Base-by-base conservation (phyloP, 2,329 filamentous ascomycete genomes). In the Fusarium sp. region DNA sequence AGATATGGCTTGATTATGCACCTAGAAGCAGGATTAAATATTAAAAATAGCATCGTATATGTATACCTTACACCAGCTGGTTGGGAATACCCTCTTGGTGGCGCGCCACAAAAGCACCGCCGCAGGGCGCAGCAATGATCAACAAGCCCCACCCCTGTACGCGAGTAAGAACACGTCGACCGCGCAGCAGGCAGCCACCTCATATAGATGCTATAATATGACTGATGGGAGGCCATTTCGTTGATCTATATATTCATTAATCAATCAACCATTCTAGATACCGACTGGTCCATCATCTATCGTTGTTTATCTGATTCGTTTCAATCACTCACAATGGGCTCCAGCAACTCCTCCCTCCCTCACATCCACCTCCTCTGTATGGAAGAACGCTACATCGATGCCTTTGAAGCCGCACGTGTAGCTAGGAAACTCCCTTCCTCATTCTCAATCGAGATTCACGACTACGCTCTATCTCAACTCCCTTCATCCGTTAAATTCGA, bases 401-500 rank as follows among this genome's bases (percentile, higher is more conserved):
- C 72, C 4, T 75, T 75, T 27, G 7, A 63, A 11, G 17, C 31
- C 3, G 67, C 72, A 0, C 51, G 64, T 11, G 38, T 56, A 4
- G 44, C 62, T 8, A 64, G 59, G 8, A 67, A 79, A 72, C 81
- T 85, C 4, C 74, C 80, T 3, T 53, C 77, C 12, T 73, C 77
- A 2, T 62, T 81, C 11, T 63, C 71, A 10, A 72, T 84, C 62
- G 80, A 81, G 7, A 72, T 85, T 29, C 84, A 85, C 72, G 75
- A 85, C 67, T 80, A 76, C 49, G 77, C 79, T 8, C 82, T 89
- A 6, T 78, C 81, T 11, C 73, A 78, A 3, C 74, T 89, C 4
- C 79, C 84, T 0, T 12, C 74, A 0, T 59, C 70, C 1, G 75
- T 81, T 11, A 78, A 78, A 22, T 87, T 87, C 76, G 84, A 88